Evolutionary conservation across 148 eudicot species (phyloP).

Genomic region (Diospyros lotus): DNA sequence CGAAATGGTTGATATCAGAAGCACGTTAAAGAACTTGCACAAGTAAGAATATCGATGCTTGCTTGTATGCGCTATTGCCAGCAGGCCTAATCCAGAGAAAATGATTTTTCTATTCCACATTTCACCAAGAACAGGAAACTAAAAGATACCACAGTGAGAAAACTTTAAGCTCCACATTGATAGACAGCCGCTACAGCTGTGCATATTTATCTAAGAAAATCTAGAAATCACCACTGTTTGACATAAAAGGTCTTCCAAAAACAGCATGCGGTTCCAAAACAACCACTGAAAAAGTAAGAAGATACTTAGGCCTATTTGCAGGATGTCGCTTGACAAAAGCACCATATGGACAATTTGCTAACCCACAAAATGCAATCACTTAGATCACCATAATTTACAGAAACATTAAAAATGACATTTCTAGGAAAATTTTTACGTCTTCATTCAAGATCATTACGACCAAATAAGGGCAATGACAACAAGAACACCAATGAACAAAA

Average conservation of each 20-base stretch:
- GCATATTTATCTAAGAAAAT: neutral
- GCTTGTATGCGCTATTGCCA: no score
- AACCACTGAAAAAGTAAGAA: no score
- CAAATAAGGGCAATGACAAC: conserved; percentile 35
- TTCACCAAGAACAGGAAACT: no score
- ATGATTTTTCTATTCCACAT: neutral
- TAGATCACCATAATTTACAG: neutral
- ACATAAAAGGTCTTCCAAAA: neutral
- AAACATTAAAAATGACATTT: neutral
- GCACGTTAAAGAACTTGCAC: neutral
- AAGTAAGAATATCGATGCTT: no score
- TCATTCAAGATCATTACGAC: conserved; percentile 11
- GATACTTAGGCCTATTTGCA: neutral
- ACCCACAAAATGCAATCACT: neutral
- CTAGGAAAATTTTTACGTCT: no score
- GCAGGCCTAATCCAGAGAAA: no score
- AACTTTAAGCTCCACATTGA: neutral
- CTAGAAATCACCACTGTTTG: neutral
- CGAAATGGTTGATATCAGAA: neutral
- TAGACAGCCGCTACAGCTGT: neutral
- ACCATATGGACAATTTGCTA: neutral
- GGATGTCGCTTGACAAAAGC: neutral
- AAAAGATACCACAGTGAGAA: neutral
- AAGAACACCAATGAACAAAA: conserved; percentile 32
- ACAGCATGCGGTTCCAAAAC: no score